phyloP scores from a whole-genome alignment of 441 rosid species.

The Pelargonium cotyledonis region DNA sequence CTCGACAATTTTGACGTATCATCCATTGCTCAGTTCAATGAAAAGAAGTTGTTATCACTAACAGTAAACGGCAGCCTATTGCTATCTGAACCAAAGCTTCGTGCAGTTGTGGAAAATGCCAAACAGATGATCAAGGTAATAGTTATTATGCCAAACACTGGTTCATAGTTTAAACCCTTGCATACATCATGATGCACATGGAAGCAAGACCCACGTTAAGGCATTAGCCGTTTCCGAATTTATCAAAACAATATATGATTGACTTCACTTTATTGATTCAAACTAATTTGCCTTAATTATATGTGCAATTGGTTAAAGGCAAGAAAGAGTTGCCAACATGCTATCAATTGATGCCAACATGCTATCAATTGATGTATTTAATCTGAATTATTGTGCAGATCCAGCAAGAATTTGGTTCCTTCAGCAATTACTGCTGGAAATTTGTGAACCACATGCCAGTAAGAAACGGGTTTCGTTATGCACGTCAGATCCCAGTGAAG shows the following conservation, averaged over 20 bases:
- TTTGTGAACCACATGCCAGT: constrained; percentile 57
- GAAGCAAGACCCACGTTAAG: constrained; percentile 1
- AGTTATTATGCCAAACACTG: not conserved
- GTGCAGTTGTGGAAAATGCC: constrained; percentile 70
- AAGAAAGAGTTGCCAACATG: too few species aligned
- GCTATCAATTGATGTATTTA: not conserved
- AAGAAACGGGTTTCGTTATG: constrained; percentile 55
- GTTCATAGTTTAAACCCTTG: not conserved
- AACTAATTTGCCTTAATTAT: too few species aligned
- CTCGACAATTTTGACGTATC: constrained; percentile 61
- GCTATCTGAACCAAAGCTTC: constrained; percentile 78
- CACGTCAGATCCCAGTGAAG: constrained; percentile 72
- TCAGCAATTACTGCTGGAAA: constrained; percentile 72
- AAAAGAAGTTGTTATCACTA: constrained; percentile 59
- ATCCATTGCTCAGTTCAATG: constrained; percentile 55
- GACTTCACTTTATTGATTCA: too few species aligned
- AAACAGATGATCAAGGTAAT: constrained; percentile 60
- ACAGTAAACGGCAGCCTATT: constrained; percentile 54
- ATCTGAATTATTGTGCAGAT: constrained; percentile 34
- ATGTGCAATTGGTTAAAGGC: too few species aligned
- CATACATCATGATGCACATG: constrained; percentile 4
- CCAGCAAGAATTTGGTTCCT: constrained; percentile 75
- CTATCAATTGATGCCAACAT: too few species aligned
- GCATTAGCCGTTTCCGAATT: too few species aligned
- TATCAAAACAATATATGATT: too few species aligned